Evolutionary conservation across 768 basidiomycete species (phyloP).

Genomic region (Russula foetens): DNA sequence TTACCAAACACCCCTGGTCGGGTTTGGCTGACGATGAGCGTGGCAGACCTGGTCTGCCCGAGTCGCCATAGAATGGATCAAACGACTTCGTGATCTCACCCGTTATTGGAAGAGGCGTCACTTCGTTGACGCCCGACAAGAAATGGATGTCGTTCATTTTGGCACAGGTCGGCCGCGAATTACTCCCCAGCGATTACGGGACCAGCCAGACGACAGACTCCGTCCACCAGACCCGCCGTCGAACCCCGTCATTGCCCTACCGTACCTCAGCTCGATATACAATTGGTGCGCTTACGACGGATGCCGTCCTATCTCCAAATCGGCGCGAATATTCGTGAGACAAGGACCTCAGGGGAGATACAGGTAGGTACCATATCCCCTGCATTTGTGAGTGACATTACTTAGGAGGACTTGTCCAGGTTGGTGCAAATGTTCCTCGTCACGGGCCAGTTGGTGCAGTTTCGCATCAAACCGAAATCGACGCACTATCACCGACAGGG

Average conservation of each 20-base stretch:
- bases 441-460: slow-evolving; percentile 66
- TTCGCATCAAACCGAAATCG: slow-evolving; percentile 50
- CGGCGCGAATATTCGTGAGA: slow-evolving; percentile 66
- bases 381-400: background rate
- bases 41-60: slow-evolving; percentile 55
- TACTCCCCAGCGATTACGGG: slow-evolving; percentile 45
- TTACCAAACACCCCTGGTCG: background rate
- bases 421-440: slow-evolving; percentile 68
- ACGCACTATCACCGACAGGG: slow-evolving; percentile 48
- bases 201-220: slow-evolving; percentile 31
- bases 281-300: slow-evolving; percentile 83
- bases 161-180: slow-evolving; percentile 44
- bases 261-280: slow-evolving; percentile 58
- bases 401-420: slow-evolving; percentile 28
- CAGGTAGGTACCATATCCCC: slow-evolving; percentile 42
- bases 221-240: slow-evolving; percentile 42
- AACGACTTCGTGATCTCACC: slow-evolving; percentile 58
- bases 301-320: slow-evolving; percentile 67
- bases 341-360: slow-evolving; percentile 69
- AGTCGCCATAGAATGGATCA: slow-evolving; percentile 81
- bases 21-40: background rate
- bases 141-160: slow-evolving; percentile 68
- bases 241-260: slow-evolving; percentile 44
- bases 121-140: slow-evolving; percentile 63
- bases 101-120: slow-evolving; percentile 78